Evolutionary conservation across 164 flowering plant species (phyloP).

Genomic region (Platanus orientalis): DNA sequence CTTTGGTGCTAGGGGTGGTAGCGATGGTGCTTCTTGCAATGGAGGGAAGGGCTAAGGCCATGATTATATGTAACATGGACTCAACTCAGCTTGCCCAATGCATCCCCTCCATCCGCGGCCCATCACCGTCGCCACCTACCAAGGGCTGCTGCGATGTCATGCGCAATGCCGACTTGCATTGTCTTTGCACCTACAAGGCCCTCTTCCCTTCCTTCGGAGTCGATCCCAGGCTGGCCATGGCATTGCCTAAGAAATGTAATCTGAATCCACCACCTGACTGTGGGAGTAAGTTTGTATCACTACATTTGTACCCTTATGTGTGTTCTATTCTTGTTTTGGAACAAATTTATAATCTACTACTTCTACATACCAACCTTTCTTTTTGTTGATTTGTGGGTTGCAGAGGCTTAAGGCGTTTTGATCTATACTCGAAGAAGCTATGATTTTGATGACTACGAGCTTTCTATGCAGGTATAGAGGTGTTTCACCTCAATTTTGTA

Average conservation of each 20-base stretch:
- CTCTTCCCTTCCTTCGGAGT: conserved; percentile 39
- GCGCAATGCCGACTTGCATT: conserved; percentile 32
- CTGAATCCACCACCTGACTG: conserved; percentile 33
- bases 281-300: conserved; percentile 11
- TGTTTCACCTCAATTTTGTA: too few species aligned
- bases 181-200: conserved; percentile 45
- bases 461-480: too few species aligned
- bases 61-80: too few species aligned
- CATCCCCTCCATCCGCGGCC: conserved; percentile 44
- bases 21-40: too few species aligned
- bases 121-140: conserved; percentile 36
- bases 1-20: too few species aligned
- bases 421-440: too few species aligned
- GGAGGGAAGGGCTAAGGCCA: too few species aligned
- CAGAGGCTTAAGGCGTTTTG: conserved; percentile 4
- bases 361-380: background rate
- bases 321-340: background rate
- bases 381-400: conserved; percentile 3
- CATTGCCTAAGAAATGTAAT: conserved; percentile 45
- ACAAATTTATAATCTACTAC: background rate
- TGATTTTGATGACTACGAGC: background rate
- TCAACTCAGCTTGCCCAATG: conserved; percentile 35
- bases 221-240: conserved; percentile 44
- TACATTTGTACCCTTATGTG: background rate
- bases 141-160: conserved; percentile 38